phyloP scores from a whole-genome alignment of 176 grass and related monocot genomes.

The Pontederia crassipes region DNA sequence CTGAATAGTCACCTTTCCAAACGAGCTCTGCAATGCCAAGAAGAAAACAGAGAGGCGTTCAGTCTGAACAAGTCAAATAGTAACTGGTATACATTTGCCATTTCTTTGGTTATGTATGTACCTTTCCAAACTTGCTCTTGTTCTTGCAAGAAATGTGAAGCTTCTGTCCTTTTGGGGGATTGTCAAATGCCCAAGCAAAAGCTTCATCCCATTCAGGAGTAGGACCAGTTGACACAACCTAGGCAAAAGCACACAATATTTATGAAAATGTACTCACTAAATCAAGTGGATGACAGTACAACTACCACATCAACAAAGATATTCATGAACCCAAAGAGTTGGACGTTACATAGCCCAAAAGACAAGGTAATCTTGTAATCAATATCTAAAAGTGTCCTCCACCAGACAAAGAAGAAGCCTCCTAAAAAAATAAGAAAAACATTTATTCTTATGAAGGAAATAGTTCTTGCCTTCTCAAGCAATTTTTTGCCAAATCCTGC shows the following conservation, averaged over 20 bases:
- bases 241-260: not conserved
- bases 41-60: slow-evolving; percentile 1
- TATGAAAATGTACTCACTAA: too few species aligned
- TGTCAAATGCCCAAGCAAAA: slow-evolving; percentile 96
- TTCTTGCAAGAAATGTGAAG: slow-evolving; percentile 99
- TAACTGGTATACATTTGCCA: not conserved
- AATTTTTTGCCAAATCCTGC: too few species aligned
- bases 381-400: too few species aligned
- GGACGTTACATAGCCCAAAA: too few species aligned
- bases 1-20: slow-evolving; percentile 96
- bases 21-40: slow-evolving; percentile 56
- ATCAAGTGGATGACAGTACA: too few species aligned
- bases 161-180: slow-evolving; percentile 95
- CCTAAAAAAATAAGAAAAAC: too few species aligned
- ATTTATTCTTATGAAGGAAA: too few species aligned
- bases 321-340: too few species aligned
- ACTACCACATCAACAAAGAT: too few species aligned
- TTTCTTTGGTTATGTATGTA: slow-evolving; percentile 18
- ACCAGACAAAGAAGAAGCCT: too few species aligned
- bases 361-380: too few species aligned
- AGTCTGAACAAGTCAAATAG: not conserved
- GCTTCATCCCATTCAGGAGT: slow-evolving; percentile 96
- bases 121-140: slow-evolving; percentile 99
- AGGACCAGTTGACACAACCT: slow-evolving; percentile 90
- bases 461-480: too few species aligned